Evolutionary conservation across 1,284 basidiomycete species (phyloP), one percentile per base, ranked within the genome.

Genomic region (Cryptococcus maquisensis): DNA sequence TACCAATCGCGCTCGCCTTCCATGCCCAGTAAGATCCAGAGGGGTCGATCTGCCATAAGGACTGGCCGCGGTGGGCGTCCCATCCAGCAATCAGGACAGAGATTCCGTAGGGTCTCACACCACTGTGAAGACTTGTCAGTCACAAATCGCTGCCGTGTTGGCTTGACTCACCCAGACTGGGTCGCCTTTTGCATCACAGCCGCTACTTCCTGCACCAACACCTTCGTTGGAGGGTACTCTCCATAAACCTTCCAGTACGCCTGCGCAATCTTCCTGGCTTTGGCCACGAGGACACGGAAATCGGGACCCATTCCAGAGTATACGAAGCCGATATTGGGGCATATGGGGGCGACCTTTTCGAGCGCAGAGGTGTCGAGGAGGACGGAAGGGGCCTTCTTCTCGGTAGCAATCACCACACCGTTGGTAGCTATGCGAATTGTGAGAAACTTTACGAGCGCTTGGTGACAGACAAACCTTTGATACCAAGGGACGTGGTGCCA

Each of bases 231-330:
- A n/a, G 96, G 96, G 76, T 98, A 98, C 78, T 98, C 96, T 51
- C 92, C 93, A 72, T 98, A 95, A 54, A 97, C 88, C 81, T 98
- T 98, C 95, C 94, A 98, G 77, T 98, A 99, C 20, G 92, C 86
- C 77, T 98, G 96, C 10, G 96, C 96, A 66, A 90, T 92, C 81
- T 98, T 98, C 55, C 96, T 84, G 23, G 96, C 96, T 71, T 89
- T 90, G 46, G 90, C 83, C 47, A 98, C 87, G 51, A 99, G 82
- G 18, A 98, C 84, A 45, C 96, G 85, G 78, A 96, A 98, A 78
- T 99, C 96, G 51, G 96, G 96, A 0, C 96, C 94, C 96, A 99
- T 98, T 35, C 96, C 96, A 40, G 91, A 94, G 79, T 98, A 99
- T 48, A 99, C 96, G 66, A 98, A 92, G 50, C 96, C 96, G 65